These are phyloP conservation scores for Simplicillium sp. DNA, from an alignment of 2,329 filamentous ascomycete species.

Conservation along the genomic window DNA sequence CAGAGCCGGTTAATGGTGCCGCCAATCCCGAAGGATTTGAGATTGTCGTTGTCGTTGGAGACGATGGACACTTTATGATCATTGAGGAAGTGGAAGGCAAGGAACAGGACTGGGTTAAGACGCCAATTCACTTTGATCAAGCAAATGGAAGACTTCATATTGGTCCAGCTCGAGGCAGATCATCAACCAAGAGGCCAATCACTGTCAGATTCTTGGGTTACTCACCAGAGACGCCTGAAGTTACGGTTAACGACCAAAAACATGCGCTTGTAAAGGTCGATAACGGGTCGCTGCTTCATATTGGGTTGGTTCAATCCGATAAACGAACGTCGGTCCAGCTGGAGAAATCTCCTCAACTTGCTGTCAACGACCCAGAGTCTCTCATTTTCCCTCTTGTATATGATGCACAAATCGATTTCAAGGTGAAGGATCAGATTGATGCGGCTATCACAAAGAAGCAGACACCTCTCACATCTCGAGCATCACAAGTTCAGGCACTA, in stretches of 20 bases:
- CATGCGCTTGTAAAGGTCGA: slow-evolving; percentile 1
- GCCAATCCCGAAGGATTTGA: slow-evolving; percentile 36
- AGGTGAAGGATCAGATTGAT: slow-evolving; percentile 11
- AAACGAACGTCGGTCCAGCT: slow-evolving; percentile 5
- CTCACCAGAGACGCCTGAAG: background rate
- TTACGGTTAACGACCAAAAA: background rate
- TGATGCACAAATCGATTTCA: slow-evolving; percentile 8
- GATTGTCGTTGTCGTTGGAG: slow-evolving; percentile 35
- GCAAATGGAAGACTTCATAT: slow-evolving; percentile 4
- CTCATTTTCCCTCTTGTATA: slow-evolving; percentile 9
- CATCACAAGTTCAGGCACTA: slow-evolving; percentile 9
- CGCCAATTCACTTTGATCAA: slow-evolving; percentile 7
- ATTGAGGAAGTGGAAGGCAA: slow-evolving; percentile 30
- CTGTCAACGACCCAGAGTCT: slow-evolving; percentile 7
- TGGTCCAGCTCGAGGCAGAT: slow-evolving; percentile 1
- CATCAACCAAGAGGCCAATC: slow-evolving; percentile 4
- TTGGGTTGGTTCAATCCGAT: slow-evolving; percentile 7
- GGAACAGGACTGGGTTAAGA: slow-evolving; percentile 3
- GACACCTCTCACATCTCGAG: slow-evolving; percentile 6
- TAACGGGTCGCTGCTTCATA: slow-evolving; percentile 4
- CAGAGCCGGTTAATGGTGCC: slow-evolving; percentile 33
- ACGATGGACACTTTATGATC: slow-evolving; percentile 37
- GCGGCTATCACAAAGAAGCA: slow-evolving; percentile 4
- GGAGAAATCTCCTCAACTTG: slow-evolving; percentile 7
- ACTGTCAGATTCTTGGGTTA: slow-evolving; percentile 5